Conservation (phyloP, 441 rosid genomes). For the Pelargonium fulgidum region DNA sequence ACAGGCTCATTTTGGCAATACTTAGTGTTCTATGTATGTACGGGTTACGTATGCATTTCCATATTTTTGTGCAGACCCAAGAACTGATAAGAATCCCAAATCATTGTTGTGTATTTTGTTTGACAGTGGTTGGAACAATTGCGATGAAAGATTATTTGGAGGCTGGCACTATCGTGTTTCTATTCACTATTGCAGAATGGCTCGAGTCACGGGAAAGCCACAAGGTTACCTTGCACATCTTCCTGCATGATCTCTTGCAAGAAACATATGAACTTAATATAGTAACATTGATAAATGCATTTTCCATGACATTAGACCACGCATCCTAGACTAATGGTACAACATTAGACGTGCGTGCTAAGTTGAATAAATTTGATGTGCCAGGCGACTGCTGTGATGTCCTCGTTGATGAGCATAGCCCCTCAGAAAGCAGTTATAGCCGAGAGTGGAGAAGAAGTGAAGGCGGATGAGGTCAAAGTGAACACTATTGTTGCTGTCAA, state of each 20-base stretch:
- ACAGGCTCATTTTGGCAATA: no score
- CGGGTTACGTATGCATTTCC: no score
- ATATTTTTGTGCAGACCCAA: no score
- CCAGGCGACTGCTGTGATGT: constrained; percentile 85
- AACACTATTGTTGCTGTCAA: constrained; percentile 66
- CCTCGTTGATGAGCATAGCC: constrained; percentile 66
- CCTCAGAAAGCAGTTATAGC: constrained; percentile 81
- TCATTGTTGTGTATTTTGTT: not conserved
- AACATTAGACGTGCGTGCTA: not conserved
- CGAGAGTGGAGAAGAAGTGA: constrained; percentile 75
- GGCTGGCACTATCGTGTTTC: constrained; percentile 79
- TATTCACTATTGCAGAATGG: constrained; percentile 79
- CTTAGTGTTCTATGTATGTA: no score
- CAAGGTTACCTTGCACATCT: no score
- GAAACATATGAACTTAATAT: no score
- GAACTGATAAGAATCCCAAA: no score
- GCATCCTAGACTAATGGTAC: not conserved
- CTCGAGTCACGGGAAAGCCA: constrained; percentile 77
- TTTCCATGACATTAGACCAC: no score
- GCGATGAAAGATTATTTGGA: constrained; percentile 65
- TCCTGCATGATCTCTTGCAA: not conserved
- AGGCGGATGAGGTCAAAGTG: constrained; percentile 54
- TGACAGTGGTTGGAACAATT: constrained; percentile 65
- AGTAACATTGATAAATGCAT: no score
- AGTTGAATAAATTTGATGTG: not conserved